These are phyloP conservation scores for Fusarium sp. DNA, from an alignment of 2,329 filamentous ascomycete species.

Conservation along the genomic window DNA sequence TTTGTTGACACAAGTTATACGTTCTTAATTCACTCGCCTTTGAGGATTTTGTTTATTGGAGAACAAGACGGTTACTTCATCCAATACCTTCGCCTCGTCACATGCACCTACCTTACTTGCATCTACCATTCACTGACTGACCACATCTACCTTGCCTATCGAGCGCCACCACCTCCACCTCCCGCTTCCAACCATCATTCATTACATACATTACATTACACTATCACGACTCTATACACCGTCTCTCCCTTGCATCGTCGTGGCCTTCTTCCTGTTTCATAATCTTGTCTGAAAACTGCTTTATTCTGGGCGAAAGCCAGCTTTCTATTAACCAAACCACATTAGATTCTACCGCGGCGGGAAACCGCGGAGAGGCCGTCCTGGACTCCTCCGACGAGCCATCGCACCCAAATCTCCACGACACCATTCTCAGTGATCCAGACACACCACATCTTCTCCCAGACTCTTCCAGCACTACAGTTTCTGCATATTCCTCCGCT, in stretches of 20 bases:
- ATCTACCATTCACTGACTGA: not conserved
- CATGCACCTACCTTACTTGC: constrained; percentile 19
- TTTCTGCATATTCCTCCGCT: constrained; percentile 55
- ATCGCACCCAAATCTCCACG: constrained; percentile 51
- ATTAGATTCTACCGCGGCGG: constrained; percentile 52
- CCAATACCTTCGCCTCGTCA: constrained; percentile 18
- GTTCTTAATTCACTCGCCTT: not conserved
- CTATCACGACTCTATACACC: constrained; percentile 28
- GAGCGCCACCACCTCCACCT: constrained; percentile 42
- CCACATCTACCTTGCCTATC: constrained; percentile 6
- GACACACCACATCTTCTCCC: constrained; percentile 66
- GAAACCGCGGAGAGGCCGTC: constrained; percentile 56
- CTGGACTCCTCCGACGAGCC: constrained; percentile 55
- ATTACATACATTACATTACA: constrained; percentile 6
- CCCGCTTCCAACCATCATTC: constrained; percentile 30
- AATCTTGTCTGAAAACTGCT: constrained; percentile 29
- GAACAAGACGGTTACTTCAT: not conserved
- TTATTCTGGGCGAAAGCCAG: constrained; percentile 42
- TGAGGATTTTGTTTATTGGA: not conserved
- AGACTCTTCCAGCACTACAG: constrained; percentile 60
- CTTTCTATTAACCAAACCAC: constrained; percentile 30
- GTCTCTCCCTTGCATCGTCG: constrained; percentile 12
- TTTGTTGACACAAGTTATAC: not conserved
- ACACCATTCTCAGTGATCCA: constrained; percentile 72
- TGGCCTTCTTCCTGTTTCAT: constrained; percentile 1